Evolutionary conservation across 2,329 filamentous ascomycete genomes (phyloP), one percentile per base, ranked within the genome.

Genomic region (Alternaria ethzedia): DNA sequence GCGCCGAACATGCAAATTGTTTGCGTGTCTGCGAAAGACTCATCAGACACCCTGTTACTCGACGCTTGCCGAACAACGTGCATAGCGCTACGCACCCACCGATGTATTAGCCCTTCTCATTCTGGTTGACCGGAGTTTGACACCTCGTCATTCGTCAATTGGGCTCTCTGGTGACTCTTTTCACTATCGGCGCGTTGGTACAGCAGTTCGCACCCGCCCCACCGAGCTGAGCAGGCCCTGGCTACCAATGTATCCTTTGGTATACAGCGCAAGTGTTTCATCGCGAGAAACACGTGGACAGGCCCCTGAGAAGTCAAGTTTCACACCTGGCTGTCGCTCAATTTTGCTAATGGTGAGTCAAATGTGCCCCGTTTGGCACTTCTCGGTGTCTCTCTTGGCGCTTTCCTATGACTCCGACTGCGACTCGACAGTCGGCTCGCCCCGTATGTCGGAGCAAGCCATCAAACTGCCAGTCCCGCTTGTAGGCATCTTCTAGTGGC

Each of bases 111-210:
- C 69, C 67, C 68, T 68, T 28, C 72, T 73, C 49, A 60, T 74
- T 70, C 69, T 58, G 74, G 71, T 69, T 78, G 70, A 78, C 76
- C 76, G 76, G 76, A 75, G 68, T 63, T 52, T 67, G 17, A 15
- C 20, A 32, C 51, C 17, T 52, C 62, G 3, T 63, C 56, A 75
- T 74, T 77, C 65, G 71, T 61, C 70, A 69, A 71, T 65, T 52
- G 43, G 54, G 57, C 46, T 36, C 50, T 55, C 61, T 50, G 59
- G 26, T 51, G 45, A 58, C 57, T 51, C 45, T 49, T 21, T 51
- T 50, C 54, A 57, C 57, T 58, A 63, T 54, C 57, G 54, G 56
- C 30, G 55, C 64, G 25, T 65, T 59, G 58, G 63, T 58, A 58
- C 66, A 72, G 63, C 63, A 71, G 74, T 74, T 75, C 69, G 60